Percentiles rank a stretch among this genome's conserved stretches.
phyloP scores from a whole-genome alignment of 164 flowering plant species.

The Stephania yunnanensis region DNA sequence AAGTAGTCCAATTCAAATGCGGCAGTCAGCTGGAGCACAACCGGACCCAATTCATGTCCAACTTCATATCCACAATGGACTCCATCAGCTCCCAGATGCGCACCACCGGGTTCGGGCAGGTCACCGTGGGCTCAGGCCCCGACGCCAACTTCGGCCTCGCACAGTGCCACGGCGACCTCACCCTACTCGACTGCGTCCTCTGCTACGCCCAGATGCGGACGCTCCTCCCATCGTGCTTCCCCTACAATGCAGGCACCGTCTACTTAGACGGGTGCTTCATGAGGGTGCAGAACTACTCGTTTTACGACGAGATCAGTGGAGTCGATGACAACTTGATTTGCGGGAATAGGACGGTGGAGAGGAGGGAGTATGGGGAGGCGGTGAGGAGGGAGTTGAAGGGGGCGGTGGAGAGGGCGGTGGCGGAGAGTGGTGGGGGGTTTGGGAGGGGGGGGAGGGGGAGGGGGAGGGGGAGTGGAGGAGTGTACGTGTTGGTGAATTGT shows the following conservation, averaged over 20 bases:
- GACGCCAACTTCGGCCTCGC: constrained; percentile 59
- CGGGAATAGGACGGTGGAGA: constrained; percentile 43
- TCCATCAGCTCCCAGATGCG: constrained; percentile 55
- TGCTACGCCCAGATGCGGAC: constrained; percentile 75
- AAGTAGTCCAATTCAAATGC: constrained; percentile 37
- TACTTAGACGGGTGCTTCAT: constrained; percentile 80
- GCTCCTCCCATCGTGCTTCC: constrained; percentile 62
- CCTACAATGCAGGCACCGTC: constrained; percentile 47
- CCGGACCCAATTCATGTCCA: constrained; percentile 41
- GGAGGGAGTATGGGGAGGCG: constrained; percentile 28
- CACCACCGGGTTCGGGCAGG: constrained; percentile 42
- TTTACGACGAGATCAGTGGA: constrained; percentile 52
- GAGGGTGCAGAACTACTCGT: constrained; percentile 62
- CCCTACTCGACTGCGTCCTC: constrained; percentile 51
- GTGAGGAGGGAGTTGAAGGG: constrained; percentile 43
- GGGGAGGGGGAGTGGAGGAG: constrained; percentile 36
- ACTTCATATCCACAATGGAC: constrained; percentile 66
- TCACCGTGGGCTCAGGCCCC: constrained; percentile 45
- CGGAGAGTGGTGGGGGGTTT: constrained; percentile 38
- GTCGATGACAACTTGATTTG: constrained; percentile 40
- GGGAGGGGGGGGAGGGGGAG: constrained; percentile 21
- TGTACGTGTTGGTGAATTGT: constrained; percentile 68
- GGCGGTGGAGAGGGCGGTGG: constrained; percentile 50
- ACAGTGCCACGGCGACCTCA: constrained; percentile 88
- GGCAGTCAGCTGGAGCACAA: constrained; percentile 45